Evolutionary conservation across 345 rosid genomes (phyloP).

Genomic region (Melaleuca alternifolia): DNA sequence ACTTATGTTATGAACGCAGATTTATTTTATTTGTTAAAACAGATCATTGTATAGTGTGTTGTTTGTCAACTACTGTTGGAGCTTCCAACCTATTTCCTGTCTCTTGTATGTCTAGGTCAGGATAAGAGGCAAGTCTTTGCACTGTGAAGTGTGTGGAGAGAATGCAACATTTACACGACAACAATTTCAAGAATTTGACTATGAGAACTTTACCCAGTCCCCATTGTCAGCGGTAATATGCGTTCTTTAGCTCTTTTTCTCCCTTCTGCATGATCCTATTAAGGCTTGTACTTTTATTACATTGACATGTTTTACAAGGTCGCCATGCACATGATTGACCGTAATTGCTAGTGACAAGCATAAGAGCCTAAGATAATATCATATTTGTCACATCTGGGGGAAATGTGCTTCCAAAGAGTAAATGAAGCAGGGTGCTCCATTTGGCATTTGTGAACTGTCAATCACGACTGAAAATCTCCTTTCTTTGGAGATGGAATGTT

Average conservation of each 20-base stretch:
- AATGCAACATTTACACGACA: constrained; percentile 36
- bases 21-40: not conserved
- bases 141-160: constrained; percentile 76
- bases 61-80: not conserved
- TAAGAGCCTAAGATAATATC: not conserved
- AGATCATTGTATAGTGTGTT: not conserved
- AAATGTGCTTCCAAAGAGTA: not conserved
- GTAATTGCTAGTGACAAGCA: not conserved
- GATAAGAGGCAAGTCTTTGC: constrained; percentile 64
- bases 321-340: not conserved
- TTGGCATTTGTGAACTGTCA: not conserved
- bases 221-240: constrained; percentile 44
- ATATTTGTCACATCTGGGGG: not conserved
- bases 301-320: not conserved
- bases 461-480: not conserved
- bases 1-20: not conserved
- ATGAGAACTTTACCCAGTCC: constrained; percentile 79
- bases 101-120: constrained; percentile 43
- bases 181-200: constrained; percentile 63
- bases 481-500: not conserved
- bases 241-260: not conserved
- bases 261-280: not conserved
- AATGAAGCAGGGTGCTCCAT: not conserved
- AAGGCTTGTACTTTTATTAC: not conserved
- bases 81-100: not conserved